Evolutionary conservation across 2,329 filamentous ascomycete species (phyloP), one percentile per base, ranked within the genome.

Genomic region (Fusarium sp.): DNA sequence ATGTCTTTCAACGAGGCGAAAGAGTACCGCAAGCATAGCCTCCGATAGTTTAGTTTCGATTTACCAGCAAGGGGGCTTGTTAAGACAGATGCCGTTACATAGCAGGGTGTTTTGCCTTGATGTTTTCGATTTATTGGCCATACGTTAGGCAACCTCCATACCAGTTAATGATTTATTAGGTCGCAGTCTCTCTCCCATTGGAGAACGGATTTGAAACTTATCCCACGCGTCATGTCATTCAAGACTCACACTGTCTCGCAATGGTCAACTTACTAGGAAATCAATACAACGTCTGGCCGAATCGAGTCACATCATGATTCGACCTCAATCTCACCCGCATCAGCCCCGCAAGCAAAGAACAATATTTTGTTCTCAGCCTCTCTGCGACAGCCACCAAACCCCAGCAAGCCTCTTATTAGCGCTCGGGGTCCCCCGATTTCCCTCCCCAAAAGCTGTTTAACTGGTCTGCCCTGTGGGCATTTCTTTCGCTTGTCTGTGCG

Each of bases 1-100:
- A 90, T 79, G 85, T 93, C 23, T 93, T 91, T 71, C 84, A 87
- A 73, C 78, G 85, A 58, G 84, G 84, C 18, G 75, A 81, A n/a
- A 78, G 81, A 65, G 83, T 79, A 23, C 78, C 78, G 10, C 40
- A 33, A 30, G 64, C 72, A 68, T 68, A 69, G 56, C 50, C 37
- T 9, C 11, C 30, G 56, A 49, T 18, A 27, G 17, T n/a, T 11
- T 18, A 27, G 17, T n/a, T 11, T 14, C 11, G 7, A 23, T 23
- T 41, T 30, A 27, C 23, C 30, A 42, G 30, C 12, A 20, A 15
- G 23, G 20, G n/a, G 10, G 18, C 20, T 30, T 20, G 20, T 18
- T 18, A 17, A 37, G 11, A 18, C 23, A 23, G 41, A 20, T 37
- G 18, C 18, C 32, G 38, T 17, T 26, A 35, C 26, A 20, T n/a